Conservation (phyloP, 1,284 basidiomycete species). For the Violaceomyces palustris region DNA sequence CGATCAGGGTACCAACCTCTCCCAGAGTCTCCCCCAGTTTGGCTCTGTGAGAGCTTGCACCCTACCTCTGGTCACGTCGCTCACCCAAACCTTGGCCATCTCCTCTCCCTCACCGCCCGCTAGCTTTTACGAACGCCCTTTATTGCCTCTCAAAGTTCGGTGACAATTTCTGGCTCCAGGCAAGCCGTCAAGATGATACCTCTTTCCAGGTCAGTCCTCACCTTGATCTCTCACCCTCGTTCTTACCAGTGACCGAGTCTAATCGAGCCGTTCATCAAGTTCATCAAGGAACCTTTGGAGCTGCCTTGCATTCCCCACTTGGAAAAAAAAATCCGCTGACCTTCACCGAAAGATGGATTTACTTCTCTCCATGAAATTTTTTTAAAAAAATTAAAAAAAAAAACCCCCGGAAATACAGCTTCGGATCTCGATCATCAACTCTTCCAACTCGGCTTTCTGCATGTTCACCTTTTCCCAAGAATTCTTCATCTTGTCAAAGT, state of each 20-base stretch:
- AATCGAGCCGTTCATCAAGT: too few relatives aligned
- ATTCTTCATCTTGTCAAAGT: conserved; percentile 43
- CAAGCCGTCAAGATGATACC: conserved; percentile 2
- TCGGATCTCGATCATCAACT: conserved; percentile 39
- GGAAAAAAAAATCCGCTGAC: too few relatives aligned
- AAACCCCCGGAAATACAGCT: too few relatives aligned
- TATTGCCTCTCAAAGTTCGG: conserved; percentile 21
- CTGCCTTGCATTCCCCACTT: not conserved
- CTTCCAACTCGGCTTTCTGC: conserved; percentile 42
- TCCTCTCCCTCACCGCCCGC: too few relatives aligned
- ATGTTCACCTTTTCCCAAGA: conserved; percentile 30
- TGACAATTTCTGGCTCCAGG: conserved; percentile 28
- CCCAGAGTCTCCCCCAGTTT: too few relatives aligned
- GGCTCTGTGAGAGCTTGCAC: too few relatives aligned
- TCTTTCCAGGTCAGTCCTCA: not conserved
- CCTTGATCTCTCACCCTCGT: not conserved
- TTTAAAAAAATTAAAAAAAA: too few relatives aligned
- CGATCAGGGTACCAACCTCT: not conserved
- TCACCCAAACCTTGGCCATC: not conserved
- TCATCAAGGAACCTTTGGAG: too few relatives aligned
- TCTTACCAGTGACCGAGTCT: too few relatives aligned
- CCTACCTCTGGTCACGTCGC: not conserved
- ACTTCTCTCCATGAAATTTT: too few relatives aligned
- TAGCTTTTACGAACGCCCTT: conserved; percentile 20
- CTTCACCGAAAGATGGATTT: too few relatives aligned